Evolutionary conservation across 805 yeast genomes (phyloP), one percentile per base, ranked within the genome.

Genomic region (Metschnikowia santaceciliae): DNA sequence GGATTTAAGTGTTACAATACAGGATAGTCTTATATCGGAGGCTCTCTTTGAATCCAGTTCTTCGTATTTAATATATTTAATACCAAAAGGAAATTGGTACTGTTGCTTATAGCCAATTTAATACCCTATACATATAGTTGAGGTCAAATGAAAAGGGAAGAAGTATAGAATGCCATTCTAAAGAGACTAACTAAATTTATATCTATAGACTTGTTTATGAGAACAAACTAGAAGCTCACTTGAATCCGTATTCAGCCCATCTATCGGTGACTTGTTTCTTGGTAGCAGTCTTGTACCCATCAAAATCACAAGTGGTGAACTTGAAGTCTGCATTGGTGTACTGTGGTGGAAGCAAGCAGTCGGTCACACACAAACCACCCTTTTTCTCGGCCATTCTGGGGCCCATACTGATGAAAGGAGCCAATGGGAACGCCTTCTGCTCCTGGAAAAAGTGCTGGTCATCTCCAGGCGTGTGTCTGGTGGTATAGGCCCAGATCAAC

Each of bases 321-420:
- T 49, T 50, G n/a, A 62, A 32, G 20, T 56, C 58, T 11, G 47
- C 20, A 3, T 43, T 22, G n/a, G 39, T 43, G 39, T 34, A 43
- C 43, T 62, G 60, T 4, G 47, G 48, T 20, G 61, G 57, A 37
- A 63, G 54, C 34, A 63, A 51, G 49, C 64, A 61, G 42, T 59
- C 56, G 2, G 67, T 61, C 15, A 62, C 66, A 48, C 53, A 50
- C 47, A 60, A 58, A 4, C 64, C 66, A 42, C 67, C 66, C 43
- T 47, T 57, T 41, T 42, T 32, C 30, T 50, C 53, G 20, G 51
- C 51, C 17, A 47, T 50, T 40, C 58, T 19, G 20, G 56, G 58
- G 2, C 58, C 52, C 37, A 54, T 56, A 14, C 52, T 35, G 36
- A 61, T 54, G 42, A 62, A 63, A 36, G 66, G 67, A 8, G 64